Evolutionary conservation across 768 basidiomycete species (phyloP).

Genomic region (Rossbeevera mucosa): DNA sequence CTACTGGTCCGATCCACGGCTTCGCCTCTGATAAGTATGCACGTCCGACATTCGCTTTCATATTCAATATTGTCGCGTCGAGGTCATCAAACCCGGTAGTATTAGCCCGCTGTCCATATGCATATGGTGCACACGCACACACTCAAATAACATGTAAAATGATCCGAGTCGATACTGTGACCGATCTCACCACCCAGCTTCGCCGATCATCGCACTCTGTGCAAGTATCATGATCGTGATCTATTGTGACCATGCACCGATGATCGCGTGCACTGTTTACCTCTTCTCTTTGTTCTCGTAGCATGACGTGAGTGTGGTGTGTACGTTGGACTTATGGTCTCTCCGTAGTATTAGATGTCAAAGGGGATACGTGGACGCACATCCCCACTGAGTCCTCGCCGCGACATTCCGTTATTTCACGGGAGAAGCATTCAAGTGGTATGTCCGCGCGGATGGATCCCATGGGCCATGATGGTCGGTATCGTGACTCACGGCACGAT

Average conservation of each 20-base stretch:
- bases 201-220: slow-evolving; percentile 14
- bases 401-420: not conserved
- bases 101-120: not conserved
- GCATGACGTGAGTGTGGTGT: not conserved
- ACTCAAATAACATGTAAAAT: slow-evolving; percentile 11
- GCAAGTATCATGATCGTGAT: not conserved
- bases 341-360: not conserved
- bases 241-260: not conserved
- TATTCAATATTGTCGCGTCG: not conserved
- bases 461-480: no score
- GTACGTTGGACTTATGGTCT: not conserved
- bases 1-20: not conserved
- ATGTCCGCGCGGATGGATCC: not conserved
- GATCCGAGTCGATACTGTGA: slow-evolving; percentile 4
- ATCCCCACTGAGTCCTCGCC: no score
- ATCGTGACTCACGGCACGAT: not conserved
- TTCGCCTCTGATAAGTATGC: not conserved
- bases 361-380: not conserved
- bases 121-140: not conserved
- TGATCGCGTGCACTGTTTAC: no score
- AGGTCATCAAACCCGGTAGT: not conserved
- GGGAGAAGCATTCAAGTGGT: slow-evolving; percentile 1
- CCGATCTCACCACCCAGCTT: slow-evolving; percentile 19
- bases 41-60: not conserved
- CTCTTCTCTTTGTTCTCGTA: not conserved